A percentile compares a stretch with the other conserved stretches of the same genome.
Evolutionary conservation across 257 asterid genomes (phyloP).

Genomic region (Orobanche coerulescens): DNA sequence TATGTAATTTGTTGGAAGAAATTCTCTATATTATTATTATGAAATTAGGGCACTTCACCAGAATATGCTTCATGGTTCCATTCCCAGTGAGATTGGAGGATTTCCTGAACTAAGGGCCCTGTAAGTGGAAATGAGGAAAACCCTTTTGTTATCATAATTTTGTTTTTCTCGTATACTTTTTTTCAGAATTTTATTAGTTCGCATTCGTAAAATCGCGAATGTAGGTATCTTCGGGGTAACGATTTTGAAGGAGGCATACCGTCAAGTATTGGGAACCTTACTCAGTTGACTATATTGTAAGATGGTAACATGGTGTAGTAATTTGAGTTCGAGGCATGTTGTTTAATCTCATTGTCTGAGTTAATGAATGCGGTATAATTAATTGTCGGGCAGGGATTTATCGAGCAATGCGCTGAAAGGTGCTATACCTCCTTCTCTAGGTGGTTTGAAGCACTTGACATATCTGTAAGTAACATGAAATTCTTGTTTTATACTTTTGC

Average conservation of each 20-base stretch:
- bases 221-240: constrained; percentile 77
- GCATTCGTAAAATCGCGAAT: background rate
- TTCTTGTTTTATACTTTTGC: background rate
- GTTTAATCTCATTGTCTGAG: no score
- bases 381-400: constrained; percentile 51
- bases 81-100: constrained; percentile 63
- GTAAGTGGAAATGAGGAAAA: constrained; percentile 38
- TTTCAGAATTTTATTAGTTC: background rate
- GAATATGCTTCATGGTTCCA: constrained; percentile 74
- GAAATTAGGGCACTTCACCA: constrained; percentile 82
- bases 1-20: constrained; percentile 4
- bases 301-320: background rate
- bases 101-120: constrained; percentile 85
- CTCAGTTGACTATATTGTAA: constrained; percentile 67
- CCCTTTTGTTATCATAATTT: background rate
- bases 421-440: constrained; percentile 85
- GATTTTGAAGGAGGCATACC: constrained; percentile 96
- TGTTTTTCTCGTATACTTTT: background rate
- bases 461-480: constrained; percentile 54
- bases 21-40: background rate
- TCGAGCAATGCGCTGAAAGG: constrained; percentile 88
- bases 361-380: no score
- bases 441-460: constrained; percentile 57
- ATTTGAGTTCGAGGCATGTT: no score
- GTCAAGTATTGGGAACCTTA: constrained; percentile 71